Conservation (phyloP, 2,329 filamentous ascomycete species). For the Trichoderma endophyticum region DNA sequence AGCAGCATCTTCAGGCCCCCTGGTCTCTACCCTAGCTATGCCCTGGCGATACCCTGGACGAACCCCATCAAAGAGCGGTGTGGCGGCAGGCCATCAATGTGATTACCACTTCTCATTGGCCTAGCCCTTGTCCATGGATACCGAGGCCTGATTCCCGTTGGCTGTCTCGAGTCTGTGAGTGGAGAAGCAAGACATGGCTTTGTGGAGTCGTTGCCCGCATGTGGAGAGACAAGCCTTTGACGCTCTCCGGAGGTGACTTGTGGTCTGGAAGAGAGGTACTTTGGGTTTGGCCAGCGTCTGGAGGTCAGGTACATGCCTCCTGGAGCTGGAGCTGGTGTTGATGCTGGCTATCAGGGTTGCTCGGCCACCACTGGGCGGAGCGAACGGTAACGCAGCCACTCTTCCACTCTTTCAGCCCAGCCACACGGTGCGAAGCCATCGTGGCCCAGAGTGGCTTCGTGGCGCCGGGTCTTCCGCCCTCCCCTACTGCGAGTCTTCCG, state of each 20-base stretch:
- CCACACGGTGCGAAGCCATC: slow-evolving; percentile 1
- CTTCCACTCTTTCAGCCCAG: not conserved
- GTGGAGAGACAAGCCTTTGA: not conserved
- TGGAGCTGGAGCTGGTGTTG: not conserved
- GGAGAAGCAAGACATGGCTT: slow-evolving; percentile 4
- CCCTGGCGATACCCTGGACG: not conserved
- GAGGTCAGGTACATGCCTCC: not conserved
- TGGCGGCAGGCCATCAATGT: slow-evolving; percentile 6
- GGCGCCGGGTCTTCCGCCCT: slow-evolving; percentile 4
- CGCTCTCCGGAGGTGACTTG: not conserved
- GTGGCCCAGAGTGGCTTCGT: not conserved
- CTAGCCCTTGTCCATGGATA: not conserved
- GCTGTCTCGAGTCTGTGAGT: slow-evolving; percentile 4
- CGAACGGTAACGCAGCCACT: not conserved
- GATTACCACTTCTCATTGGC: not conserved
- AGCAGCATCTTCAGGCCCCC: not conserved
- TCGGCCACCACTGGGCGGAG: not conserved
- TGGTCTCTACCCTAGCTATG: not conserved
- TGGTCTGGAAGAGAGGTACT: not conserved
- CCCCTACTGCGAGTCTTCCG: not conserved
- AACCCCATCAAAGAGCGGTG: slow-evolving; percentile 18
- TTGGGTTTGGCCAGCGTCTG: not conserved
- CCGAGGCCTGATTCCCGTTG: not conserved
- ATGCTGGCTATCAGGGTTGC: not conserved
- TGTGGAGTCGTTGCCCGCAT: slow-evolving; percentile 3